phyloP scores from a whole-genome alignment of 31 red algal species.

The Asparagopsis taxiformis region DNA sequence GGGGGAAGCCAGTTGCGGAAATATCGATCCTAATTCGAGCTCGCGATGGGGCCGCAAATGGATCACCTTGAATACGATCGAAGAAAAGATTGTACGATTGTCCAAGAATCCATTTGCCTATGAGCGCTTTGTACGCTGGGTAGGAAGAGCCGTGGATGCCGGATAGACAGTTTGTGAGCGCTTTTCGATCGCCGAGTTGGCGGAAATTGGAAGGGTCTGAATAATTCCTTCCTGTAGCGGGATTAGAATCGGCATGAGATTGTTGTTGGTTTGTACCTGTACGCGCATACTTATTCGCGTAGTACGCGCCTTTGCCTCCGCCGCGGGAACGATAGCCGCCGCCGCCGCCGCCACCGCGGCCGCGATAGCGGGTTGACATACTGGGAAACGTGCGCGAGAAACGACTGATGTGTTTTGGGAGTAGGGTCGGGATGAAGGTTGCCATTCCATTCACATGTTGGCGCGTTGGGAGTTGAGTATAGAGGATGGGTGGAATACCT shows the following conservation, averaged over 20 bases:
- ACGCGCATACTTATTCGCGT: constrained; percentile 61
- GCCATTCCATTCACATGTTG: no score
- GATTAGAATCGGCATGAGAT: no score
- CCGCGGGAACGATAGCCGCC: constrained; percentile 16
- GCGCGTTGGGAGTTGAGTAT: no score
- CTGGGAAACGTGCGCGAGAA: no score
- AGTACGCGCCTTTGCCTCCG: constrained; percentile 63
- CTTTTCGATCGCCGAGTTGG: constrained; percentile 1
- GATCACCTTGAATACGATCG: constrained; percentile 75
- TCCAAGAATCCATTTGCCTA: constrained; percentile 57
- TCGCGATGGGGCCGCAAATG: constrained; percentile 75
- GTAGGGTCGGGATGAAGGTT: no score
- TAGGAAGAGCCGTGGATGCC: constrained; percentile 48
- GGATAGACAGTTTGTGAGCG: constrained; percentile 20
- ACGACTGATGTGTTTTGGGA: no score
- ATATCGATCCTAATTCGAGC: constrained; percentile 45
- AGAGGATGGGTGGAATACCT: no score
- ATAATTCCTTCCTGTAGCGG: no score
- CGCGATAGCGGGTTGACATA: no score
- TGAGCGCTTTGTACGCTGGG: constrained; percentile 61
- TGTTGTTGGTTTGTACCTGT: no score
- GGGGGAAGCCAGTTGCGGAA: constrained; percentile 39
- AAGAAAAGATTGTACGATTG: constrained; percentile 26
- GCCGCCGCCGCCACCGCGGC: constrained; percentile 6
- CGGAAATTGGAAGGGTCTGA: constrained; percentile 6